These are phyloP conservation scores for Ceratocystiopsis brevicomis DNA, from an alignment of 2,329 filamentous ascomycete species.

Conservation along the genomic window DNA sequence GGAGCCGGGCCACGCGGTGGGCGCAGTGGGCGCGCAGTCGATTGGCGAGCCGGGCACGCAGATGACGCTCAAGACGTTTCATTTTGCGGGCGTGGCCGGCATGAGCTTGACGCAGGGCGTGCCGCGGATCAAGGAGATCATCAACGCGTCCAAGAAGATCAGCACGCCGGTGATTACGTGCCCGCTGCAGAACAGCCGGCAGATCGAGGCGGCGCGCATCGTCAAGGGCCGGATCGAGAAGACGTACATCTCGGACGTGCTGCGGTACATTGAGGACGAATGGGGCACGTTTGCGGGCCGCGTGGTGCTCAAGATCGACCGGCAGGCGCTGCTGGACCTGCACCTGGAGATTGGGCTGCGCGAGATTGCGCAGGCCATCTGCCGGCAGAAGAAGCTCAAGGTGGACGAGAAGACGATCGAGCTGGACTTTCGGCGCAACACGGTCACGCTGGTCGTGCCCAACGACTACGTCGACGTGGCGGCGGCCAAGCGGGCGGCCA, in stretches of 20 bases:
- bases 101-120: slow-evolving; percentile 99
- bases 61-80: slow-evolving; percentile 98
- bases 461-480: slow-evolving; percentile 31
- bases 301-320: slow-evolving; percentile 67
- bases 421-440: slow-evolving; percentile 39
- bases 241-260: slow-evolving; percentile 68
- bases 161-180: slow-evolving; percentile 89
- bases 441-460: slow-evolving; percentile 55
- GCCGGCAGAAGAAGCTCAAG: slow-evolving; percentile 68
- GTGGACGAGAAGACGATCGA: slow-evolving; percentile 37
- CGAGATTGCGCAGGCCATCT: slow-evolving; percentile 61
- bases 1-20: slow-evolving; percentile 88
- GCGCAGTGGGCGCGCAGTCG: slow-evolving; percentile 88
- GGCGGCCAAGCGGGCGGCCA: slow-evolving; percentile 26
- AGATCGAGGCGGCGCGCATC: slow-evolving; percentile 65
- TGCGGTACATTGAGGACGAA: slow-evolving; percentile 68
- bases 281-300: slow-evolving; percentile 64
- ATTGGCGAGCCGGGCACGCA: slow-evolving; percentile 97
- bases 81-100: slow-evolving; percentile 97
- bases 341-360: slow-evolving; percentile 58
- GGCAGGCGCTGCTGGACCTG: slow-evolving; percentile 57
- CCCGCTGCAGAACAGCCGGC: slow-evolving; percentile 55
- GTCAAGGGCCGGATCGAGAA: slow-evolving; percentile 92
- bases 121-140: slow-evolving; percentile 98
- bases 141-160: slow-evolving; percentile 89